Evolutionary conservation across 1,139 yeast species (phyloP).

Genomic region (Debaryomyces fabryi): DNA sequence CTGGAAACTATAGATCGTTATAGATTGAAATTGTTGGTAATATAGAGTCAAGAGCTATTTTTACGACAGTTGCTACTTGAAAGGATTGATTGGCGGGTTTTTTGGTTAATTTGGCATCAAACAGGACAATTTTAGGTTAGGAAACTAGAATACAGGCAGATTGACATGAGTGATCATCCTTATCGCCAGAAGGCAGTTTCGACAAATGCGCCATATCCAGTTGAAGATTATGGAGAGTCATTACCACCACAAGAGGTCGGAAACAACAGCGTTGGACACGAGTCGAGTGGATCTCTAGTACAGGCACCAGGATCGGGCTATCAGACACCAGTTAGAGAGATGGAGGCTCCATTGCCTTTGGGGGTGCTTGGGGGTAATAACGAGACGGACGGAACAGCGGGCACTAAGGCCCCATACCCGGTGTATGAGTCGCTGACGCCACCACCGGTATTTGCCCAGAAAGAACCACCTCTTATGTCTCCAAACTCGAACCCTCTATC

Average conservation of each 20-base stretch:
- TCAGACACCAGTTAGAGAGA: background rate
- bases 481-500: constrained; percentile 39
- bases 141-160: background rate
- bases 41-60: background rate
- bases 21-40: background rate
- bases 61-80: constrained; percentile 1
- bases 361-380: background rate
- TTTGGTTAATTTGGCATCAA: background rate
- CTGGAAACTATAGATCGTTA: background rate
- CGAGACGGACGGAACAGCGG: background rate
- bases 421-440: constrained; percentile 23
- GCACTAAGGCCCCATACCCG: constrained; percentile 12
- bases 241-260: background rate
- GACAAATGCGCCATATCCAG: constrained; percentile 29
- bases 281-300: constrained; percentile 1
- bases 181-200: constrained; percentile 35
- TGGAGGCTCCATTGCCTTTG: background rate
- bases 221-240: constrained; percentile 15
- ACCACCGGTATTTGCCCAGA: constrained; percentile 20
- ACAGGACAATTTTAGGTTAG: background rate
- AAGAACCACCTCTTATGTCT: constrained; percentile 18
- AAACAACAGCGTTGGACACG: background rate
- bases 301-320: constrained; percentile 7
- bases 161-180: constrained; percentile 27
- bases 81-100: background rate